Evolutionary conservation across 2,329 filamentous ascomycete genomes (phyloP).

Genomic region (Graphilbum sp.): DNA sequence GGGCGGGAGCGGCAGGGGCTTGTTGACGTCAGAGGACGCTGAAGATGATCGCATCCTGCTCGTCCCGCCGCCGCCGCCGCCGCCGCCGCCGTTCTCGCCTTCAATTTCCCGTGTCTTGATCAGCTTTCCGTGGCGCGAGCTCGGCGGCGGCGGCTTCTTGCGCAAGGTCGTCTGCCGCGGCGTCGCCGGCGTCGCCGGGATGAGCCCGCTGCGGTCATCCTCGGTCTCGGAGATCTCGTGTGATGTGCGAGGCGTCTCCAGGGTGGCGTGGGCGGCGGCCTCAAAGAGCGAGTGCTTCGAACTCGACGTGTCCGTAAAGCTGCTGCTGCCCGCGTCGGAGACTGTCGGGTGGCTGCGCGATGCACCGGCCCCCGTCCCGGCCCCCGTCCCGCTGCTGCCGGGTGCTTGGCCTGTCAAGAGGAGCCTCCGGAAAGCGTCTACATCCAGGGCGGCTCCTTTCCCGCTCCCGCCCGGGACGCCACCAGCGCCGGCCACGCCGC

Average conservation of each 20-base stretch:
- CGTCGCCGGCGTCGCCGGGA: conserved; percentile 4
- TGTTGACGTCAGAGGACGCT: conserved; percentile 37
- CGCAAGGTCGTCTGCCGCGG: conserved; percentile 15
- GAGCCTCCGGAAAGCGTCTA: conserved; percentile 61
- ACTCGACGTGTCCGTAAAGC: conserved; percentile 39
- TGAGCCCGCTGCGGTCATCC: conserved; percentile 23
- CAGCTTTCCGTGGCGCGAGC: conserved; percentile 61
- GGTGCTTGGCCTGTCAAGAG: conserved; percentile 53
- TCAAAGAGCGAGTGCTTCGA: conserved; percentile 45
- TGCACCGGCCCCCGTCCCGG: too few relatives aligned
- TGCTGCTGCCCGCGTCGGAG: conserved; percentile 32
- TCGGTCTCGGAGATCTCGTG: conserved; percentile 39
- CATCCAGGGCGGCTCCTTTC: conserved; percentile 45
- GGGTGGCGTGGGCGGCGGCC: conserved; percentile 8
- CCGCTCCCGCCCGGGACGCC: too few relatives aligned
- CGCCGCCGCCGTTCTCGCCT: conserved; percentile 13
- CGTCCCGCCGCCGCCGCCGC: background rate
- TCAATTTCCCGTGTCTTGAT: conserved; percentile 35
- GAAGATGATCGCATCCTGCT: conserved; percentile 15
- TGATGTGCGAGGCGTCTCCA: conserved; percentile 40
- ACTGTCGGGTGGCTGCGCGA: background rate
- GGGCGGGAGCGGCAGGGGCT: conserved; percentile 43
- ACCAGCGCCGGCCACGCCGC: conserved; percentile 15
- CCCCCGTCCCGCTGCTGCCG: conserved; percentile 15
- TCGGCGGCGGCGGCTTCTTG: conserved; percentile 56